Percentiles rank a stretch among this genome's conserved stretches.
phyloP scores from a whole-genome alignment of 2,329 filamentous ascomycete genomes.

The Aspergillus versicolor region DNA sequence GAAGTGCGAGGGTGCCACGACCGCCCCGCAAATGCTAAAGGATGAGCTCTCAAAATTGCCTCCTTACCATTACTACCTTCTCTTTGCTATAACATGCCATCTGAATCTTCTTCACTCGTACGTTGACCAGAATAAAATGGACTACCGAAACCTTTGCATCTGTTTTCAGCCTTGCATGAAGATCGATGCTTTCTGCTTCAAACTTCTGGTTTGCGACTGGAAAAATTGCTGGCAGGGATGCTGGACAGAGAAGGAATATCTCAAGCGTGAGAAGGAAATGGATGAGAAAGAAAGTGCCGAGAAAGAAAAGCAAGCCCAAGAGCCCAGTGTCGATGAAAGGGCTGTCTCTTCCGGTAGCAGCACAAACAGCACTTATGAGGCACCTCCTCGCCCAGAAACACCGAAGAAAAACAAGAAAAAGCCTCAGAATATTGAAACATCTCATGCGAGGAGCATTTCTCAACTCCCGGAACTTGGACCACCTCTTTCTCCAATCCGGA shows the following conservation, averaged over 20 bases:
- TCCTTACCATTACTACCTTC: conserved; percentile 94
- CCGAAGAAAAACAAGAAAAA: conserved; percentile 30
- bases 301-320: conserved; percentile 25
- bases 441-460: conserved; percentile 38
- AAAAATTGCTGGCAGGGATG: conserved; percentile 96
- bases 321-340: conserved; percentile 49
- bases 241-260: conserved; percentile 79
- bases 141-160: conserved; percentile 91
- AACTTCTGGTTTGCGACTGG: conserved; percentile 93
- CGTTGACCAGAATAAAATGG: conserved; percentile 97
- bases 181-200: conserved; percentile 92
- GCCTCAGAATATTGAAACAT: conserved; percentile 35
- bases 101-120: conserved; percentile 87
- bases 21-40: conserved; percentile 79
- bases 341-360: conserved; percentile 64
- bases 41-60: conserved; percentile 92
- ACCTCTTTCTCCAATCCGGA: conserved; percentile 49
- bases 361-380: conserved; percentile 48
- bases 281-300: conserved; percentile 32
- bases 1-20: conserved; percentile 75
- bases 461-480: conserved; percentile 50
- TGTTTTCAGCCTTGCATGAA: conserved; percentile 98
- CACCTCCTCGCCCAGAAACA: conserved; percentile 31
- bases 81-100: conserved; percentile 96
- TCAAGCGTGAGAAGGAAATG: conserved; percentile 55